These are phyloP conservation scores for Alternaria solani DNA, from an alignment of 2,329 filamentous ascomycete species.

Conservation along the genomic window DNA sequence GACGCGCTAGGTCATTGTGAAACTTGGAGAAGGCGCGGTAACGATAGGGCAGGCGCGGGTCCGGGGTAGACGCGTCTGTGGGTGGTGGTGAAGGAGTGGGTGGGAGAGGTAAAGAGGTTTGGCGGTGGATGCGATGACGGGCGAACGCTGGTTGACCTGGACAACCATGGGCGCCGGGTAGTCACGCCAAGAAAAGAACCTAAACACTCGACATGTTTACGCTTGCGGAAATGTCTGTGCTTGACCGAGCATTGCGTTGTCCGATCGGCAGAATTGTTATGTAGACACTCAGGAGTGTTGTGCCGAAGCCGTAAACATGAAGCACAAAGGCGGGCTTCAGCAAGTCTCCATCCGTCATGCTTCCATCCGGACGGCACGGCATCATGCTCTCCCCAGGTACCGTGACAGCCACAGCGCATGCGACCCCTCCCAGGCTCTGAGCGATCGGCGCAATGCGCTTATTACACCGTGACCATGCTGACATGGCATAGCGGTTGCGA, in stretches of 20 bases:
- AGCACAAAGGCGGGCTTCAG: not conserved
- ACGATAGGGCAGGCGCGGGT: conserved; percentile 28
- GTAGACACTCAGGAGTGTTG: not conserved
- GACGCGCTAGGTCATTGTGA: conserved; percentile 37
- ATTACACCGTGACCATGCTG: not conserved
- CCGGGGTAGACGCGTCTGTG: conserved; percentile 33
- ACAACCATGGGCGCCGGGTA: conserved; percentile 19
- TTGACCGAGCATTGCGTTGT: not conserved
- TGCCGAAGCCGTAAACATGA: not conserved
- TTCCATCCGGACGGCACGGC: not conserved
- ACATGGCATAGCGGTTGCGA: not conserved
- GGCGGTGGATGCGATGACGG: conserved; percentile 33
- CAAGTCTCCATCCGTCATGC: conserved; percentile 5
- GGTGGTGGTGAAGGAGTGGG: conserved; percentile 18
- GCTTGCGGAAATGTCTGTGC: conserved; percentile 13
- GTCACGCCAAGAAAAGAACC: conserved; percentile 33
- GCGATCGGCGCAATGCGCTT: conserved; percentile 1
- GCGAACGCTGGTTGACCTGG: conserved; percentile 31
- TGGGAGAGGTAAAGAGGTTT: conserved; percentile 43
- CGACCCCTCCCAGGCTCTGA: not conserved
- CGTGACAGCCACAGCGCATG: conserved; percentile 13
- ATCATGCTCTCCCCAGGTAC: not conserved
- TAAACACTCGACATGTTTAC: conserved; percentile 40
- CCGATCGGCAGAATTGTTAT: not conserved
- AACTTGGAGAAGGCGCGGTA: conserved; percentile 22